phyloP scores from a whole-genome alignment of 192 early-diverging fungal species.

The Podila epigama region DNA sequence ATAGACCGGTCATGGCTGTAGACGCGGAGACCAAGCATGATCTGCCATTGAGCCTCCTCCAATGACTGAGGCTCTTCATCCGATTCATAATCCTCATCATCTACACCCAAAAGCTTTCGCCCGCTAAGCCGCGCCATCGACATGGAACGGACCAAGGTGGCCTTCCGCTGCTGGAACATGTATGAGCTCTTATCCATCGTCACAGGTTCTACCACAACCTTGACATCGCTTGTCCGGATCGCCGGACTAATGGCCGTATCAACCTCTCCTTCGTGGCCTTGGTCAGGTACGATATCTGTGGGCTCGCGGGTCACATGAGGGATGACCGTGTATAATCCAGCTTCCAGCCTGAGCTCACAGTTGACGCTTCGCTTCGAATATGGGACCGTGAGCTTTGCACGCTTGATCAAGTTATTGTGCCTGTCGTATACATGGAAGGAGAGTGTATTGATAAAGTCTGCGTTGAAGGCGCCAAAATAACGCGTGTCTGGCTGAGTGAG shows the following conservation, averaged over 20 bases:
- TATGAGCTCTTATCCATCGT: slow-evolving; percentile 49
- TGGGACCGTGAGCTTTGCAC: slow-evolving; percentile 34
- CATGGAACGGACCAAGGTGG: slow-evolving; percentile 23
- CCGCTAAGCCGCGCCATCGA: slow-evolving; percentile 33
- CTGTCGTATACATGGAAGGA: slow-evolving; percentile 39
- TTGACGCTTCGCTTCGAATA: slow-evolving; percentile 42
- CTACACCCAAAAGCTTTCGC: slow-evolving; percentile 33
- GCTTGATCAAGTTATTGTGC: slow-evolving; percentile 24
- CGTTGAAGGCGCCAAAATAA: slow-evolving; percentile 40
- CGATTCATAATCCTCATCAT: slow-evolving; percentile 41
- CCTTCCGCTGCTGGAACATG: slow-evolving; percentile 45
- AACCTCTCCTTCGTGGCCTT: background rate
- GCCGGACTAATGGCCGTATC: slow-evolving; percentile 32
- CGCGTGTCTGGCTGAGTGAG: slow-evolving; percentile 44
- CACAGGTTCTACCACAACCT: slow-evolving; percentile 33
- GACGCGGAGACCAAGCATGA: slow-evolving; percentile 47
- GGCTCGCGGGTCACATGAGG: slow-evolving; percentile 39
- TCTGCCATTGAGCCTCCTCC: slow-evolving; percentile 37
- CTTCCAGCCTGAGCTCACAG: slow-evolving; percentile 30
- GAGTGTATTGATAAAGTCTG: slow-evolving; percentile 27
- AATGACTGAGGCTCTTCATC: slow-evolving; percentile 1
- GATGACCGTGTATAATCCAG: slow-evolving; percentile 42
- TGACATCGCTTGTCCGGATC: slow-evolving; percentile 18
- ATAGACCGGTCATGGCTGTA: slow-evolving; percentile 35
- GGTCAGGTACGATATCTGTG: slow-evolving; percentile 13